These are phyloP conservation scores for Salvia rosmarinus DNA, from an alignment of 257 asterid species.

Conservation along the genomic window DNA sequence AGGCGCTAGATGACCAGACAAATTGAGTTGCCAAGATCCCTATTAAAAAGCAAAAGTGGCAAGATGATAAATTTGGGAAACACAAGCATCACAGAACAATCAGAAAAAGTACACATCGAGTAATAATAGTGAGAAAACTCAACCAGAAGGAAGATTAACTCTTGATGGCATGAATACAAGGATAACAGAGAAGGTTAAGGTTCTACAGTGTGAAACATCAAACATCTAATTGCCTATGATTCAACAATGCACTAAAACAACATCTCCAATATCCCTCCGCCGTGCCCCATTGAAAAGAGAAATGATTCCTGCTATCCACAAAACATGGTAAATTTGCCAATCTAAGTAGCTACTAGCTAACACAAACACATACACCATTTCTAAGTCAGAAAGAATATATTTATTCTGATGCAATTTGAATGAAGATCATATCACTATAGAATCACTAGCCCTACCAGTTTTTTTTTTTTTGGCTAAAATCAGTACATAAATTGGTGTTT, in stretches of 20 bases:
- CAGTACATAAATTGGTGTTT: neutral
- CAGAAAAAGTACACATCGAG: neutral
- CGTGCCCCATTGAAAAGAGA: too few relatives aligned
- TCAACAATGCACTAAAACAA: neutral
- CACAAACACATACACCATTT: neutral
- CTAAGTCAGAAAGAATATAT: neutral
- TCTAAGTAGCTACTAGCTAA: neutral
- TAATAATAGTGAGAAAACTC: neutral
- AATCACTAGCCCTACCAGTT: neutral
- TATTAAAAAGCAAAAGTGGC: slow-evolving; percentile 27
- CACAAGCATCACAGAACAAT: slow-evolving; percentile 21
- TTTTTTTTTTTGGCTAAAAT: neutral
- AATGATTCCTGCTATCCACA: neutral
- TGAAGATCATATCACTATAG: neutral
- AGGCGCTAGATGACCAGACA: slow-evolving; percentile 66
- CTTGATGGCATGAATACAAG: neutral
- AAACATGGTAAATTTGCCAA: neutral
- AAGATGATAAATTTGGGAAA: slow-evolving; percentile 35
- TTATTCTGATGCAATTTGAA: neutral
- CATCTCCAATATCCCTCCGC: too few relatives aligned
- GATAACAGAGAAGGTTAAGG: neutral
- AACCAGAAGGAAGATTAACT: slow-evolving; percentile 15
- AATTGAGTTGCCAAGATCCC: slow-evolving; percentile 79
- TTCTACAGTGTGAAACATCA: neutral
- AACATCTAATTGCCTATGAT: neutral